These are phyloP conservation scores for Fagopyrum homotropicum DNA, from an alignment of 148 eudicot species.

Conservation along the genomic window DNA sequence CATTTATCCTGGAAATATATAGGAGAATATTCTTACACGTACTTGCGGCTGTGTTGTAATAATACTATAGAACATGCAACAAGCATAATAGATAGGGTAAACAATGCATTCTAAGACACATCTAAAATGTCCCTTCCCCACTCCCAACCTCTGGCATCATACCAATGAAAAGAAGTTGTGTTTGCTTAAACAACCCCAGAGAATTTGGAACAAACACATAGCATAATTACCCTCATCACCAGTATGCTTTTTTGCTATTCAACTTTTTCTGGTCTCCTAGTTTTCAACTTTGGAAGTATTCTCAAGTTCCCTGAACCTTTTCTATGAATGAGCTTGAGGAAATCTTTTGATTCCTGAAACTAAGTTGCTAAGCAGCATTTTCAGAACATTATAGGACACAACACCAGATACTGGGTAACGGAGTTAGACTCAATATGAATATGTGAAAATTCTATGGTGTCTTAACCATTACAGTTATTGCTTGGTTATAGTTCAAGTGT, in stretches of 20 bases:
- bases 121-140: background rate
- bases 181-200: background rate
- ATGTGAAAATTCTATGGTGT: background rate
- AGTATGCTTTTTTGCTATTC: background rate
- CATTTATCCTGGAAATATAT: background rate
- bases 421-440: background rate
- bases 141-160: background rate
- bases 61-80: background rate
- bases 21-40: slow-evolving; percentile 8
- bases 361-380: background rate
- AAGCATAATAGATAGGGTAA: background rate
- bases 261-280: background rate
- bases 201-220: slow-evolving; percentile 9
- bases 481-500: background rate
- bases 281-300: background rate
- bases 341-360: background rate
- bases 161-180: background rate
- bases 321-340: background rate
- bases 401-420: background rate
- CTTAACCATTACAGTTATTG: background rate
- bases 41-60: background rate
- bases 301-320: background rate
- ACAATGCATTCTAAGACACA: background rate
- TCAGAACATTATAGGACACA: background rate
- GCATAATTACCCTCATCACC: background rate